Evolutionary conservation across 2,329 filamentous ascomycete species (phyloP).

Genomic region (Colletotrichum cereale): DNA sequence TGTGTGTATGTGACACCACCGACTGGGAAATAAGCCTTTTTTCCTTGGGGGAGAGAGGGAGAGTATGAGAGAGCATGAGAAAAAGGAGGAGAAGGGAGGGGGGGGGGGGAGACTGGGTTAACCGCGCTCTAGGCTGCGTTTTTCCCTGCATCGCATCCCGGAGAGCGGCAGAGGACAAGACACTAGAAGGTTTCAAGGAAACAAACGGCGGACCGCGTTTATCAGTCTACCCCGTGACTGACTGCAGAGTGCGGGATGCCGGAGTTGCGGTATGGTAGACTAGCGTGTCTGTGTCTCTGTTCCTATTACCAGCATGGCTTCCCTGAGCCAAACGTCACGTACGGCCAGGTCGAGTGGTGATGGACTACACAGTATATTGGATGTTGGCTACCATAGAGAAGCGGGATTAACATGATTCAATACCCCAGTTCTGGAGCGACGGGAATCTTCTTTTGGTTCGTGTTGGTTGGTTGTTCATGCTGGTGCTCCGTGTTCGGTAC

Average conservation of each 20-base stretch:
- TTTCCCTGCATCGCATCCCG: slow-evolving; percentile 4
- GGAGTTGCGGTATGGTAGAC: background rate
- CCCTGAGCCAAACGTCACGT: background rate
- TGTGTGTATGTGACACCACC: slow-evolving; percentile 29
- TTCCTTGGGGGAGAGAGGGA: too few species aligned
- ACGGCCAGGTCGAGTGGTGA: background rate
- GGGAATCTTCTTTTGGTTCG: background rate
- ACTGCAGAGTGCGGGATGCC: background rate
- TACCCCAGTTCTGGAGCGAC: slow-evolving; percentile 13
- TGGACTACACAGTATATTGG: background rate
- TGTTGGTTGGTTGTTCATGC: background rate
- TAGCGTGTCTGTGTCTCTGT: background rate
- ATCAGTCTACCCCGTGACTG: background rate
- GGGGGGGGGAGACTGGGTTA: background rate
- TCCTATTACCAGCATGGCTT: background rate
- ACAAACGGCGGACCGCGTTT: slow-evolving; percentile 3
- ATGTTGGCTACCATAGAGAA: background rate
- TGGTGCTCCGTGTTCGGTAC: background rate
- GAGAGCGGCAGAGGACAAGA: background rate
- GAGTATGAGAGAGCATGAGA: too few species aligned
- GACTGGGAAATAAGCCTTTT: slow-evolving; percentile 33
- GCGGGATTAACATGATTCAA: slow-evolving; percentile 32
- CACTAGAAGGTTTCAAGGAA: background rate
- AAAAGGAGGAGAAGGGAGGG: background rate
- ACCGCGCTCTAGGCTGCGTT: slow-evolving; percentile 12